These are phyloP conservation scores for Penicillium coprophilum DNA, from an alignment of 495 filamentous ascomycete genomes.

Conservation along the genomic window DNA sequence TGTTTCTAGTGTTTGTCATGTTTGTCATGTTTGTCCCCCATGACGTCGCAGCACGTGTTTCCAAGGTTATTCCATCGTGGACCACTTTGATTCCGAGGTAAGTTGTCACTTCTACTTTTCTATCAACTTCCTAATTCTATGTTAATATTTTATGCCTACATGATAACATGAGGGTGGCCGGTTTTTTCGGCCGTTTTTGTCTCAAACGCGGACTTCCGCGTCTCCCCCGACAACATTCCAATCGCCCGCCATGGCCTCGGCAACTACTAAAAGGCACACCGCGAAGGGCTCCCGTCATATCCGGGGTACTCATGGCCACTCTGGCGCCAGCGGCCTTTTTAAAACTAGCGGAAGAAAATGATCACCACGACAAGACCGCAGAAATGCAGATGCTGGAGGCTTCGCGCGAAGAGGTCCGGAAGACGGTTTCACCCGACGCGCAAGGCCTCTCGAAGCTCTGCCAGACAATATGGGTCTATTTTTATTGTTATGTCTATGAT, in stretches of 20 bases:
- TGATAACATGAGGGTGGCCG: conserved; percentile 55
- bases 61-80: background rate
- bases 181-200: conserved; percentile 55
- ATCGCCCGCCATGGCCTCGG: conserved; percentile 26
- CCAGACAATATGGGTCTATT: conserved; percentile 56
- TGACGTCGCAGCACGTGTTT: conserved; percentile 16
- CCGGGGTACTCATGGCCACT: conserved; percentile 49
- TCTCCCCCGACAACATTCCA: conserved; percentile 19
- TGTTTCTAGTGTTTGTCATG: background rate
- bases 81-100: background rate
- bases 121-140: conserved; percentile 5
- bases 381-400: conserved; percentile 84
- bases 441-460: conserved; percentile 53
- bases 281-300: conserved; percentile 26
- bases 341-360: conserved; percentile 63
- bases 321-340: conserved; percentile 71
- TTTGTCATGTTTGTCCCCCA: background rate
- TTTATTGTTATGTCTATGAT: conserved; percentile 76
- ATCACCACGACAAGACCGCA: conserved; percentile 63
- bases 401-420: conserved; percentile 72
- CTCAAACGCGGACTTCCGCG: conserved; percentile 36
- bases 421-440: conserved; percentile 59
- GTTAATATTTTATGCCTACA: conserved; percentile 7
- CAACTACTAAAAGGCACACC: conserved; percentile 29
- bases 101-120: background rate